Percentiles rank a stretch among this genome's conserved stretches.
These are phyloP conservation scores for Saccharomyces hybrid DNA, from an alignment of 1,139 yeast genomes.

Conservation along the genomic window DNA sequence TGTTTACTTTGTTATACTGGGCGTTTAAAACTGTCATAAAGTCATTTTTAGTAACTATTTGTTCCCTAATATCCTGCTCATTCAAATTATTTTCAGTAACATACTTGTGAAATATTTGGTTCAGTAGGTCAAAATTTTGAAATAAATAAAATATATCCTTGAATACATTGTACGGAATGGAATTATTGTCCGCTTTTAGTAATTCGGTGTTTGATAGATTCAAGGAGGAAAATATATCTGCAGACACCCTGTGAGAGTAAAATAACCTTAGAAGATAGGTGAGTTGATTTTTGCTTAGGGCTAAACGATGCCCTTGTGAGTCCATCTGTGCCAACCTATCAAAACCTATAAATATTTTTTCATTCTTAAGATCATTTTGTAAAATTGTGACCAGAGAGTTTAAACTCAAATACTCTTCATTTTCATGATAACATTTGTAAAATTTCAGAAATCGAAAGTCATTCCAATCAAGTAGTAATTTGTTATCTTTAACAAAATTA, in stretches of 20 bases:
- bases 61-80: constrained; percentile 24
- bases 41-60: constrained; percentile 32
- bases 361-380: constrained; percentile 33
- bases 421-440: constrained; percentile 22
- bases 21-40: constrained; percentile 30
- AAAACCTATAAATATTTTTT: constrained; percentile 28
- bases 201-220: constrained; percentile 27
- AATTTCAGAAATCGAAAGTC: constrained; percentile 25
- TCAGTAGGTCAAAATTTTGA: constrained; percentile 34
- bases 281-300: constrained; percentile 32
- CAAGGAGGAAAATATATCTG: constrained; percentile 31
- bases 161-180: constrained; percentile 32
- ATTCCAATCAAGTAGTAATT: constrained; percentile 32
- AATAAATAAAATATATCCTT: constrained; percentile 34
- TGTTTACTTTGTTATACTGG: constrained; percentile 35
- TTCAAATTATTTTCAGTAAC: constrained; percentile 26
- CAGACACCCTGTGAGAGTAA: constrained; percentile 34
- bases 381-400: constrained; percentile 33
- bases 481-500: constrained; percentile 24
- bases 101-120: constrained; percentile 33
- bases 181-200: constrained; percentile 27
- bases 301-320: constrained; percentile 21
- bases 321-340: constrained; percentile 25
- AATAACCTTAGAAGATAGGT: constrained; percentile 27
- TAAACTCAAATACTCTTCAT: constrained; percentile 23